These are phyloP conservation scores for Quaeritorhiza haematococci DNA, from an alignment of 371 early-diverging fungal species.

Conservation along the genomic window DNA sequence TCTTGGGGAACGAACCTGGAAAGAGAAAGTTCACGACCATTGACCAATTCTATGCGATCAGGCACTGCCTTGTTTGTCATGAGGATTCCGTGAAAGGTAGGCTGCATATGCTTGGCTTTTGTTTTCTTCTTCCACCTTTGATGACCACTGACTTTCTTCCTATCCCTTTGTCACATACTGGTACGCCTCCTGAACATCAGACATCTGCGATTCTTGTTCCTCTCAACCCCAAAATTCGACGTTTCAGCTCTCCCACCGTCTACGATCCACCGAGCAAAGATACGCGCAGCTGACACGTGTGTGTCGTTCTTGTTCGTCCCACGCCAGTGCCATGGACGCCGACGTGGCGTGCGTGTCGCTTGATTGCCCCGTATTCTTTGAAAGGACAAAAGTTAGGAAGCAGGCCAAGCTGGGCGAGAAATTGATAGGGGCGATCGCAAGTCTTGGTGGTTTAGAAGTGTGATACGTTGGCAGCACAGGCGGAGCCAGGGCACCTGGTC, in stretches of 20 bases:
- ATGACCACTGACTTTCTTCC: neutral
- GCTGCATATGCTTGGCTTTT: neutral
- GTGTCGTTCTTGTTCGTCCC: conserved; percentile 35
- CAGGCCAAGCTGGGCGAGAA: neutral
- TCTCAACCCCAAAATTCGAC: conserved; percentile 6
- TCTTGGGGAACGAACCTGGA: neutral
- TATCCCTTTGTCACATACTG: neutral
- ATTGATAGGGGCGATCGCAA: too few species aligned
- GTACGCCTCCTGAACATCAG: neutral
- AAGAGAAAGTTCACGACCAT: conserved; percentile 10
- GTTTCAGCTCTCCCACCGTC: conserved; percentile 1
- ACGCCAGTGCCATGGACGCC: conserved; percentile 16
- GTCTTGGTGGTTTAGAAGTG: too few species aligned
- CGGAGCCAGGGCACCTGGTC: too few species aligned
- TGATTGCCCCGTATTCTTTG: conserved; percentile 37
- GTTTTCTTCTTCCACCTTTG: neutral
- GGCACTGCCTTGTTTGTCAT: conserved; percentile 35
- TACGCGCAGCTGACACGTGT: conserved; percentile 16
- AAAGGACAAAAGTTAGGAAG: conserved; percentile 2
- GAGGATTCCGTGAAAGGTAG: conserved; percentile 16
- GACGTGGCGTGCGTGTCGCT: conserved; percentile 34
- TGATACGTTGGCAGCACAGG: too few species aligned
- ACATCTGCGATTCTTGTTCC: conserved; percentile 25
- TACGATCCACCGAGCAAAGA: conserved; percentile 14
- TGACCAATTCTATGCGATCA: conserved; percentile 36